Percentiles rank a stretch among this genome's conserved stretches.
Conservation (phyloP, 2,329 filamentous ascomycete species). For the Trichoderma sp. region DNA sequence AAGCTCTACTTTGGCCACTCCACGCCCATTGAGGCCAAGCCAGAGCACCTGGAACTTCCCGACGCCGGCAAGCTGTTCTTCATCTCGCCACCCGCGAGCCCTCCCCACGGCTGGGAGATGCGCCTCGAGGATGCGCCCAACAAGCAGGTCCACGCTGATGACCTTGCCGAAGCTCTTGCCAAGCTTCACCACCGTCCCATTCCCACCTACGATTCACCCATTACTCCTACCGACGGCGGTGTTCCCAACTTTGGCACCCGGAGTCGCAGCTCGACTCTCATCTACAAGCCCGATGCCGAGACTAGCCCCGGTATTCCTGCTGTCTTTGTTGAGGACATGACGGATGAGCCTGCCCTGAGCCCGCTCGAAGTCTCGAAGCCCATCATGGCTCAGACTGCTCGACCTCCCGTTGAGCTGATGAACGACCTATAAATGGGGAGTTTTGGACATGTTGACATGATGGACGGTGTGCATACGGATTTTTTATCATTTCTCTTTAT, state of each 20-base stretch:
- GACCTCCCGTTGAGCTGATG: slow-evolving; percentile 69
- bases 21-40: slow-evolving; percentile 56
- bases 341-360: slow-evolving; percentile 53
- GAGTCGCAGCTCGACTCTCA: slow-evolving; percentile 65
- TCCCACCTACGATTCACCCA: slow-evolving; percentile 30
- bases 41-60: slow-evolving; percentile 64
- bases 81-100: slow-evolving; percentile 68
- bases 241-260: slow-evolving; percentile 38
- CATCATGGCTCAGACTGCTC: slow-evolving; percentile 60
- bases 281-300: slow-evolving; percentile 63
- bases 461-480: background rate
- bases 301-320: slow-evolving; percentile 60
- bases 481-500: background rate
- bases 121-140: slow-evolving; percentile 69
- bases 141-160: slow-evolving; percentile 68
- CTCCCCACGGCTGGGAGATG: slow-evolving; percentile 70
- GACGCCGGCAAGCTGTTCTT: slow-evolving; percentile 73
- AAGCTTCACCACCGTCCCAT: slow-evolving; percentile 55
- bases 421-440: slow-evolving; percentile 35
- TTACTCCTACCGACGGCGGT: slow-evolving; percentile 35
- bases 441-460: background rate
- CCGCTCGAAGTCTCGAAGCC: slow-evolving; percentile 46
- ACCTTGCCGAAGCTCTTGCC: slow-evolving; percentile 66
- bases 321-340: slow-evolving; percentile 68
- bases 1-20: slow-evolving; percentile 69